Base-by-base conservation (phyloP, 169 alveolate species). In the Cryptosporidium sp. region DNA sequence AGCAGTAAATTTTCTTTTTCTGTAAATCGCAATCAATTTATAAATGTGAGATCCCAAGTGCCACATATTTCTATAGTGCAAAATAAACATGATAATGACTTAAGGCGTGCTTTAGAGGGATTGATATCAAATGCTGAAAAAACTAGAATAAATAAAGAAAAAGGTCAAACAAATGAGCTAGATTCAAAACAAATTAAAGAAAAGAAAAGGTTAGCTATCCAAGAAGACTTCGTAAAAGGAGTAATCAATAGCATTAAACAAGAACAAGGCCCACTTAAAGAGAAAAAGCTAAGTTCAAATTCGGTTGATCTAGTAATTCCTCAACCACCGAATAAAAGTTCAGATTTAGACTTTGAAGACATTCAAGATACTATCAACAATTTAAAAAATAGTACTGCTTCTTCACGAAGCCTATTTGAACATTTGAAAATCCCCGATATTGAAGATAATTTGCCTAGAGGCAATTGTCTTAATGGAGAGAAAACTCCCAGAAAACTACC, bases 91-190 rank as follows among this genome's bases (percentile, higher is more conserved):
- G 2, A 37, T 4, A 60, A 35, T 53, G 52, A 35, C 52, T 21
- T 73, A 42, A n/a, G 35, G 29, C 0, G 56, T n/a, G 86, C 86
- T 48, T 21, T 69, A 23, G 44, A 69, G 23, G 84, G 44, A 29
- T 69, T 60, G 12, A 69, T 69, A 12, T 12, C 39, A 23, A 69
- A 69, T 39, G 4, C 65, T 16, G 33, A n/a, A 69, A 21, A 23
- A 23, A 21, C n/a, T n/a, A 1, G 10, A 53, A 8, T 18, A 16
- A 31, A 33, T 14, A n/a, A 6, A 48, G 0, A 12, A 14, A 16
- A 16, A 48, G 0, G 56, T 14, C 8, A 16, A 10, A 0, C 1
- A 8, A 10, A 10, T 35, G 72, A 65, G 23, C 33, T 65, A n/a
- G 72, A 33, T 35, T 33, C 31, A 33, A 33, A 65, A 9, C 29